A percentile compares a stretch with the other conserved stretches of the same genome.
Conservation (phyloP, 2,329 filamentous ascomycete genomes). For the Verticillium nubilum region DNA sequence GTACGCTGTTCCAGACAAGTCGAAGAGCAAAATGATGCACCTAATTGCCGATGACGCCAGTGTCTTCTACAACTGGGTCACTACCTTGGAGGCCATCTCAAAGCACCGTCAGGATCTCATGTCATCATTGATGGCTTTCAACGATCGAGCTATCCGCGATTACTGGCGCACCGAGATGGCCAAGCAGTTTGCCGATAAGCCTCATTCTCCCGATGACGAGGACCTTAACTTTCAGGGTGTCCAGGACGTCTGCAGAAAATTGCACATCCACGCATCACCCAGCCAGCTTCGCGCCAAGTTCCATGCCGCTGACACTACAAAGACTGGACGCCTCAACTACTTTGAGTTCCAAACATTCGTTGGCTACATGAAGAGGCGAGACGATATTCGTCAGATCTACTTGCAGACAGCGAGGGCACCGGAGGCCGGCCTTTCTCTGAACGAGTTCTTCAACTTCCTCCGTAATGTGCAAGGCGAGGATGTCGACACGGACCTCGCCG, state of each 20-base stretch:
- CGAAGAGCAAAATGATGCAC: constrained; percentile 82
- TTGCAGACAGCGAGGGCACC: constrained; percentile 52
- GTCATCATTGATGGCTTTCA: constrained; percentile 80
- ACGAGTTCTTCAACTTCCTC: constrained; percentile 74
- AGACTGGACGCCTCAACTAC: constrained; percentile 66
- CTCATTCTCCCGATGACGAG: constrained; percentile 53
- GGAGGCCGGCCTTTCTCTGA: constrained; percentile 60
- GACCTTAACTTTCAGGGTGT: constrained; percentile 73
- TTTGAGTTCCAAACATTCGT: constrained; percentile 81
- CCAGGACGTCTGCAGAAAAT: constrained; percentile 76
- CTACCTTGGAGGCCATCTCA: constrained; percentile 76
- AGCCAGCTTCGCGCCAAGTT: constrained; percentile 71
- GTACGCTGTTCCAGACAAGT: constrained; percentile 72
- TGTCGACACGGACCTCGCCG: constrained; percentile 55
- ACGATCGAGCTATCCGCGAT: constrained; percentile 71
- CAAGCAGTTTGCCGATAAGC: constrained; percentile 52
- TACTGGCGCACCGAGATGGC: constrained; percentile 87
- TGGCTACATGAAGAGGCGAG: constrained; percentile 72
- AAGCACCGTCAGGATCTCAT: constrained; percentile 86
- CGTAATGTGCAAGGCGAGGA: constrained; percentile 70
- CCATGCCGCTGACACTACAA: constrained; percentile 60
- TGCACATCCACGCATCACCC: constrained; percentile 87
- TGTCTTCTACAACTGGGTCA: constrained; percentile 73
- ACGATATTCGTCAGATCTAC: constrained; percentile 75
- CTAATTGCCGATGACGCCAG: constrained; percentile 72